Evolutionary conservation across 371 early-diverging fungal species (phyloP).

Genomic region (Mucor saturninus): DNA sequence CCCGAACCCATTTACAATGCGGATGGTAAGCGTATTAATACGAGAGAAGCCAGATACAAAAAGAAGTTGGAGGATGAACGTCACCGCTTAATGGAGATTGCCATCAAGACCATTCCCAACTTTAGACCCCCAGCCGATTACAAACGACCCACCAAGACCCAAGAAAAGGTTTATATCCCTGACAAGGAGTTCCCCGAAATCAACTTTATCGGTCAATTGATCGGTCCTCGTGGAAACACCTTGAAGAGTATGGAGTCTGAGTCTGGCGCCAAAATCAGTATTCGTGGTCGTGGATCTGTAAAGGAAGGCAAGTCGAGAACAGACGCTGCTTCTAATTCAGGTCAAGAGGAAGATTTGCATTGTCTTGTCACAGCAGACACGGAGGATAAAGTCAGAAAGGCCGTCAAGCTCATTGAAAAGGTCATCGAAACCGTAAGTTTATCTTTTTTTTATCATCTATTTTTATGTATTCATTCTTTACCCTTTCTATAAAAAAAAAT

Average conservation of each 20-base stretch:
- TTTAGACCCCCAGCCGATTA: constrained; percentile 94
- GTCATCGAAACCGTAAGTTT: constrained; percentile 79
- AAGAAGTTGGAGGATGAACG: constrained; percentile 94
- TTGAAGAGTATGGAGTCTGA: constrained; percentile 94
- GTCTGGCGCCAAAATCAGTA: constrained; percentile 94
- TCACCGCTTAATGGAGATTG: constrained; percentile 85
- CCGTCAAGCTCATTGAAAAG: constrained; percentile 85
- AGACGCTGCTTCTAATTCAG: constrained; percentile 71
- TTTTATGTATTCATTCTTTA: not conserved
- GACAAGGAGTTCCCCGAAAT: constrained; percentile 94
- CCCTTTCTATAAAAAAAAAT: not conserved
- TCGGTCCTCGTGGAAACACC: constrained; percentile 97
- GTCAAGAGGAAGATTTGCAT: constrained; percentile 95
- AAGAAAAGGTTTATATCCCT: constrained; percentile 95
- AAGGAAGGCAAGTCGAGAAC: constrained; percentile 91
- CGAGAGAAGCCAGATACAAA: constrained; percentile 89
- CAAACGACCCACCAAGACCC: constrained; percentile 78
- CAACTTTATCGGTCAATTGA: constrained; percentile 96
- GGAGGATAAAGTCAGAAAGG: constrained; percentile 87
- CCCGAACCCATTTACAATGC: constrained; percentile 92
- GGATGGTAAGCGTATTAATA: constrained; percentile 94
- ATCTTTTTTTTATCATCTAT: not conserved
- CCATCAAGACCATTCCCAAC: constrained; percentile 74
- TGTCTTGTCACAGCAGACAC: constrained; percentile 90
- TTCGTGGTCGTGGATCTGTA: constrained; percentile 95